Evolutionary conservation across 2,329 filamentous ascomycete species (phyloP), one percentile per base, ranked within the genome.

Genomic region (Colletotrichum falcatum): DNA sequence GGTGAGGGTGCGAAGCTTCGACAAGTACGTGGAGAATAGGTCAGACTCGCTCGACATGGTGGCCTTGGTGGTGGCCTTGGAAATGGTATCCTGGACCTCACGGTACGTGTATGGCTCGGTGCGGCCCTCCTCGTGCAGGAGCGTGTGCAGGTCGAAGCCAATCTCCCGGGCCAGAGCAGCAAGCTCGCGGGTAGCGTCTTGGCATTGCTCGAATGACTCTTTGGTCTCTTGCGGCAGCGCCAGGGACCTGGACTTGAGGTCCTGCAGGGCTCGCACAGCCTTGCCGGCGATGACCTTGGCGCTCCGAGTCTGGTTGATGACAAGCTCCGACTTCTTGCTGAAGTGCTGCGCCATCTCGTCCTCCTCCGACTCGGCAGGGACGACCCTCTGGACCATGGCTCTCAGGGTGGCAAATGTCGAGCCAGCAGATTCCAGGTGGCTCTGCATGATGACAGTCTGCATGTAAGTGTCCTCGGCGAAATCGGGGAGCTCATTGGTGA

Each of bases 231-330:
- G 88, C 35, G 89, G 86, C 48, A 97, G 85, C 23, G 92, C 92
- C 61, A 97, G 84, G 8, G 91, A 95, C 61, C 94, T 86, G 3
- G 89, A 86, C 78, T 91, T 91, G 65, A 97, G 87, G 66, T 97
- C 94, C 71, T 94, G 89, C 16, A 97, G 83, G 23, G 92, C 90
- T 62, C 92, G 89, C 51, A 93, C 87, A 7, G 93, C 89, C 83
- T 97, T 97, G 66, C 91, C 89, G 58, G 92, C 89, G 59, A 95
- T 87, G 42, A 97, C 93, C 84, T 97, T 97, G 66, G 92, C 88
- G 77, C 92, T 94, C 71, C 95, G 89, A 9, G 92, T 93, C 76
- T 94, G 91, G 18, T 89, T 90, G 70, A 94, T 88, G 65, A 94
- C 88, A 20, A 86, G 80, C 70, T 97, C 94, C 1, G 91, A 84